These are phyloP conservation scores for Phyllosticta capitalensis DNA, from an alignment of 2,329 filamentous ascomycete genomes.

Conservation along the genomic window DNA sequence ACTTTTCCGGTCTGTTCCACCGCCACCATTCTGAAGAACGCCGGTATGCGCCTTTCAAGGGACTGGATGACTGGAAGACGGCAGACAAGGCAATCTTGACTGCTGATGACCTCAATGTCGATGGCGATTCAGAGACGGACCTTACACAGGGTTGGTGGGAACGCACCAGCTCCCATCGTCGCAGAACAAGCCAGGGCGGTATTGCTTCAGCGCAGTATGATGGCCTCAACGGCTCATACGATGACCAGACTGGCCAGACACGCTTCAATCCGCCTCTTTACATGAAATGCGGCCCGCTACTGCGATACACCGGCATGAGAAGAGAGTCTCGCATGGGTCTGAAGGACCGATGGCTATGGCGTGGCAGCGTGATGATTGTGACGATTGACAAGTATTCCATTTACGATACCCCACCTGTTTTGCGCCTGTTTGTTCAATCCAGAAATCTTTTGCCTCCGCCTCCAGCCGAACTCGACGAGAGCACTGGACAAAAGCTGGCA, in stretches of 20 bases:
- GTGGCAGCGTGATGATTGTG: conserved; percentile 91
- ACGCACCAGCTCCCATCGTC: conserved; percentile 38
- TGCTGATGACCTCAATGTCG: conserved; percentile 35
- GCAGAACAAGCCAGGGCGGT: conserved; percentile 23
- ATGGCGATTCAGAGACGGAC: conserved; percentile 22
- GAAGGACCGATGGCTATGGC: conserved; percentile 70
- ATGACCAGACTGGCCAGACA: conserved; percentile 55
- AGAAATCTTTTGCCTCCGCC: conserved; percentile 74
- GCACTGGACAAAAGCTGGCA: conserved; percentile 50
- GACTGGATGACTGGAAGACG: conserved; percentile 49
- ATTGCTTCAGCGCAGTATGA: conserved; percentile 36
- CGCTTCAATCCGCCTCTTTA: conserved; percentile 76
- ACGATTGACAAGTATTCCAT: conserved; percentile 76
- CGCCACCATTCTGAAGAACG: conserved; percentile 36
- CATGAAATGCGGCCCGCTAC: conserved; percentile 79
- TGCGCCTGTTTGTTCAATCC: conserved; percentile 80
- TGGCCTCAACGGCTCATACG: conserved; percentile 46
- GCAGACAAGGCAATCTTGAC: conserved; percentile 31
- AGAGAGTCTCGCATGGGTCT: conserved; percentile 40
- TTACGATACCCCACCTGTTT: conserved; percentile 65
- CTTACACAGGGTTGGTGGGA: conserved; percentile 64
- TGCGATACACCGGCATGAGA: conserved; percentile 81
- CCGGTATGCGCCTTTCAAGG: conserved; percentile 42
- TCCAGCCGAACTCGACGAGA: conserved; percentile 56
- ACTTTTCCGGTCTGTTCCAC: conserved; percentile 21